Conservation (phyloP, 2,329 filamentous ascomycete genomes). For the Penicillium sp. region DNA sequence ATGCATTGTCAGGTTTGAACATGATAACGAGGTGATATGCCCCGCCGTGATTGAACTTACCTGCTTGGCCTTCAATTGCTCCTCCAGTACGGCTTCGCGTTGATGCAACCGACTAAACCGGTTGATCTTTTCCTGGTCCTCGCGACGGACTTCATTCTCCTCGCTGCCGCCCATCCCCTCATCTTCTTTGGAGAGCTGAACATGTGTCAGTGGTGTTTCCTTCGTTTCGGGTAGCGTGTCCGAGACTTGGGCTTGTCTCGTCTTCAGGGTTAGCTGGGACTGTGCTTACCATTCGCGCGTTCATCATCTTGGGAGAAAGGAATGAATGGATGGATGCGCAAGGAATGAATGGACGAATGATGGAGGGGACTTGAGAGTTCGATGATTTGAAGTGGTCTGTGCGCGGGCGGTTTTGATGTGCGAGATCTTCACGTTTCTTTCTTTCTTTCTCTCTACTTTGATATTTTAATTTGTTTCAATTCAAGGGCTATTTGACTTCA, state of each 20-base stretch:
- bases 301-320: constrained; percentile 43
- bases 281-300: constrained; percentile 55
- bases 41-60: constrained; percentile 32
- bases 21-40: background rate
- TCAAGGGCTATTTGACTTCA: no score
- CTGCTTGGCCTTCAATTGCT: constrained; percentile 72
- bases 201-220: background rate
- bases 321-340: background rate
- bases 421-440: background rate
- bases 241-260: background rate
- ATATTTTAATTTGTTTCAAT: no score
- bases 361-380: constrained; percentile 1
- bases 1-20: constrained; percentile 2
- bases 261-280: background rate
- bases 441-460: no score
- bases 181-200: constrained; percentile 86
- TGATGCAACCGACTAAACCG: constrained; percentile 92
- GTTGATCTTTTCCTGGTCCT: constrained; percentile 99
- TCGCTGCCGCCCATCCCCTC: constrained; percentile 67
- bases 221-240: background rate
- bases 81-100: constrained; percentile 70
- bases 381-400: constrained; percentile 22
- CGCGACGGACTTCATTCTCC: constrained; percentile 87
- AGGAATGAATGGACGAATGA: background rate
- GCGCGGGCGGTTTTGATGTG: constrained; percentile 13